Percentiles rank a stretch among this genome's conserved stretches.
Conservation (phyloP, 2,329 filamentous ascomycete species). For the Cryphonectria naterciae region DNA sequence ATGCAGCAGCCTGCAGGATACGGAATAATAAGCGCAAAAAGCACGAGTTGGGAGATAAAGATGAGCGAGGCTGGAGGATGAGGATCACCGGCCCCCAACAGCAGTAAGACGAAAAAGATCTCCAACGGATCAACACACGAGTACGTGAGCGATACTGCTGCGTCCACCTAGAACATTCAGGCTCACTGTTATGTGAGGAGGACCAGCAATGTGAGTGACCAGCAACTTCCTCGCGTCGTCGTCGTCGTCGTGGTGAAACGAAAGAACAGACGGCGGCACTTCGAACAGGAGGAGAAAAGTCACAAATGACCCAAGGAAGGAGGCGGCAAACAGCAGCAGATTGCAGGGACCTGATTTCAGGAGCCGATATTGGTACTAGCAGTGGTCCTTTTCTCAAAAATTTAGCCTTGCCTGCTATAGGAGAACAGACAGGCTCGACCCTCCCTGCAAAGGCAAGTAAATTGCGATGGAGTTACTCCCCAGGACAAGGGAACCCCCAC, state of each 20-base stretch:
- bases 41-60: not conserved
- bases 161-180: not conserved
- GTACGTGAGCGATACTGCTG: not conserved
- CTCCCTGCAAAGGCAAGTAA: constrained; percentile 14
- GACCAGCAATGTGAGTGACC: not conserved
- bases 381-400: not conserved
- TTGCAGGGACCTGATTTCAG: constrained; percentile 9
- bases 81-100: constrained; percentile 19
- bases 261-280: not conserved
- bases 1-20: not conserved
- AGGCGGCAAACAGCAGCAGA: constrained; percentile 6
- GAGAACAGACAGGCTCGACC: constrained; percentile 11
- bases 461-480: constrained; percentile 27
- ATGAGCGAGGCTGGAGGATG: constrained; percentile 15
- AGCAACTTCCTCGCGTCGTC: not conserved
- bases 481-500: not conserved
- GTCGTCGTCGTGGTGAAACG: not conserved
- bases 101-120: not conserved
- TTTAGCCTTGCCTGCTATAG: constrained; percentile 14
- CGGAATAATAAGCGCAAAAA: not conserved
- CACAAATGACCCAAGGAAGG: not conserved
- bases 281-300: not conserved
- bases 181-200: not conserved
- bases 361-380: not conserved
- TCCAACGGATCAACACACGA: not conserved